These are phyloP conservation scores for Ministeria vibrans DNA, from an alignment of 78 protist species.

Conservation along the genomic window DNA sequence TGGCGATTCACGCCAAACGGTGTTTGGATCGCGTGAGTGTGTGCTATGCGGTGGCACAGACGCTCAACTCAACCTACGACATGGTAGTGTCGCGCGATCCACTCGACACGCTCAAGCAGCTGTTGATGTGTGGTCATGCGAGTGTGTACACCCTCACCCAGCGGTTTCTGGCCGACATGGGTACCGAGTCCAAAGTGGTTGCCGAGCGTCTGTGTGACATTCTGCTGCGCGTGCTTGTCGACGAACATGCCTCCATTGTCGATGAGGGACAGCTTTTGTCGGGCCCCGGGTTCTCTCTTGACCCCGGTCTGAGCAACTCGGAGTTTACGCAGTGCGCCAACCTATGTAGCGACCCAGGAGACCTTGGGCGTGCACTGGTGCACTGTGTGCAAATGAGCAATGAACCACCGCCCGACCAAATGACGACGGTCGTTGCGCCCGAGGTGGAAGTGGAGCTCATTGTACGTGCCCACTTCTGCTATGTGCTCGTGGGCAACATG, in stretches of 20 bases:
- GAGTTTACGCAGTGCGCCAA: not conserved
- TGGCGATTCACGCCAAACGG: too few species aligned
- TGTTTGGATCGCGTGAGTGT: not conserved
- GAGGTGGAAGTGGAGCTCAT: conserved; percentile 36
- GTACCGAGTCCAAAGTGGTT: too few species aligned
- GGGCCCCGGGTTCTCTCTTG: too few species aligned
- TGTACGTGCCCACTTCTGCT: conserved; percentile 53
- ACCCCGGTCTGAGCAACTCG: too few species aligned
- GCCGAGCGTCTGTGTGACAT: too few species aligned
- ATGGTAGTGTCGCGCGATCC: not conserved
- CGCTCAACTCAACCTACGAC: not conserved
- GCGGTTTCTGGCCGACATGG: too few species aligned
- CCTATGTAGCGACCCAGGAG: not conserved
- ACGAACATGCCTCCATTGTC: too few species aligned
- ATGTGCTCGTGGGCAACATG: conserved; percentile 42
- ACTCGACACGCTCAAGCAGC: not conserved
- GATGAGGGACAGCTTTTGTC: too few species aligned
- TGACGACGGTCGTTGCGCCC: not conserved
- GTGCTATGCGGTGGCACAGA: not conserved
- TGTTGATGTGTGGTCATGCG: not conserved
- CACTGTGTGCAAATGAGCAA: too few species aligned
- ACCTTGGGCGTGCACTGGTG: not conserved
- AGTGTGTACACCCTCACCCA: too few species aligned
- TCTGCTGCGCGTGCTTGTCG: too few species aligned
- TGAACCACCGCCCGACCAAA: too few species aligned